A percentile compares a stretch with the other conserved stretches of the same genome.
Conservation (phyloP, 2,329 filamentous ascomycete species). For the Rosellinia necatrix region DNA sequence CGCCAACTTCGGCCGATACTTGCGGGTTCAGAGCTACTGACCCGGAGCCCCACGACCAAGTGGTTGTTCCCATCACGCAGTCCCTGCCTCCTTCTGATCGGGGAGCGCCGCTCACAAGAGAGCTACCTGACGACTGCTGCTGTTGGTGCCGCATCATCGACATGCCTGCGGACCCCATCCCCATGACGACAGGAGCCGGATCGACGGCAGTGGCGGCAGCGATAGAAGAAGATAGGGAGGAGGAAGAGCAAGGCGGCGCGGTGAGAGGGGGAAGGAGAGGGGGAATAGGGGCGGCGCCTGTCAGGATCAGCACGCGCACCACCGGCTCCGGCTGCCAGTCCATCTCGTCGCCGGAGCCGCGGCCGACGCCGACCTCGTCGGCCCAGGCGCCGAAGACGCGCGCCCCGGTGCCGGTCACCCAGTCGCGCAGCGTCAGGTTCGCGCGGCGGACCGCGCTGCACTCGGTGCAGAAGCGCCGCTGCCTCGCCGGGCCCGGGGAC, state of each 20-base stretch:
- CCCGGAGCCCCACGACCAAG: neutral
- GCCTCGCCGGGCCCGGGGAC: neutral
- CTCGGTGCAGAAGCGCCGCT: constrained; percentile 32
- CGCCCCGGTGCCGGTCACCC: constrained; percentile 7
- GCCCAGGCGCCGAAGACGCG: constrained; percentile 31
- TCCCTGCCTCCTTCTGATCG: neutral
- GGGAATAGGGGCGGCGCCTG: neutral
- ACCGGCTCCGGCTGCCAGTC: constrained; percentile 43
- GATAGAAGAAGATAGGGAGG: too few relatives aligned
- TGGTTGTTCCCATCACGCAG: neutral
- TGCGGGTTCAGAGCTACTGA: neutral
- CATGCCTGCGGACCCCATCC: too few relatives aligned
- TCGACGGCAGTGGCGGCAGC: too few relatives aligned
- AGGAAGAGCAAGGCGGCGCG: too few relatives aligned
- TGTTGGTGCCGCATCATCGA: constrained; percentile 9
- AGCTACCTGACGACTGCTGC: too few relatives aligned
- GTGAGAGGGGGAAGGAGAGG: neutral
- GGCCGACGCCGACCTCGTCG: constrained; percentile 34
- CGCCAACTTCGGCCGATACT: neutral
- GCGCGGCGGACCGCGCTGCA: constrained; percentile 37
- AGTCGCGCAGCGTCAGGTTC: constrained; percentile 36
- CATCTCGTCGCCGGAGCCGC: constrained; percentile 38
- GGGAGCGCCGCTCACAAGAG: too few relatives aligned
- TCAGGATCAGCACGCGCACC: constrained; percentile 32
- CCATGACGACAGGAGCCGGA: too few relatives aligned